Percentiles rank a stretch among this genome's conserved stretches.
Conservation (phyloP, 2,329 filamentous ascomycete genomes). For the Aspergillus sp. region DNA sequence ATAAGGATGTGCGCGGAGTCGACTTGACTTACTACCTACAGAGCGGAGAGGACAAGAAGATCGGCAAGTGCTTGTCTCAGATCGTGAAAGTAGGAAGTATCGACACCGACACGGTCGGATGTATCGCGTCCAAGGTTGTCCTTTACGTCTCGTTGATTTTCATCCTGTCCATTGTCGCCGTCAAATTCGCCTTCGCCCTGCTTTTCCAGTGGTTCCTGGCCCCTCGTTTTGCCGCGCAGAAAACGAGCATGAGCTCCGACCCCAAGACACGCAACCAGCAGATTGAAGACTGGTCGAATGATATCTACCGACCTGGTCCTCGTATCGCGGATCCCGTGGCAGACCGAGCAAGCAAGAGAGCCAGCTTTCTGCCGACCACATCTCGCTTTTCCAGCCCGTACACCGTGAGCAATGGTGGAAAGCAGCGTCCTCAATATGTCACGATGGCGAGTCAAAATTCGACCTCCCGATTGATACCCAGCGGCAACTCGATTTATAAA, state of each 20-base stretch:
- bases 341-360: slow-evolving; percentile 75
- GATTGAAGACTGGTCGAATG: slow-evolving; percentile 97
- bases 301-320: slow-evolving; percentile 89
- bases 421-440: slow-evolving; percentile 63
- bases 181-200: slow-evolving; percentile 85
- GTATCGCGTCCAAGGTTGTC: slow-evolving; percentile 95
- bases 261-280: slow-evolving; percentile 83
- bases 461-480: slow-evolving; percentile 67
- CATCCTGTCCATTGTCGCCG: slow-evolving; percentile 82
- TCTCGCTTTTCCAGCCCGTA: slow-evolving; percentile 93
- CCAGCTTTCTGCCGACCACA: slow-evolving; percentile 87
- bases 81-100: slow-evolving; percentile 95
- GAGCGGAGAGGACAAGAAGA: slow-evolving; percentile 70
- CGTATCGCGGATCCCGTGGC: slow-evolving; percentile 70
- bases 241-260: slow-evolving; percentile 78
- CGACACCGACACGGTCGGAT: slow-evolving; percentile 93
- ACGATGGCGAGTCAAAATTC: slow-evolving; percentile 94
- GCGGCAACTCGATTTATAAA: slow-evolving; percentile 65
- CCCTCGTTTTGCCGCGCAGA: slow-evolving; percentile 77
- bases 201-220: slow-evolving; percentile 97
- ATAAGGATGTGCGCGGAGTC: slow-evolving; percentile 70
- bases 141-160: slow-evolving; percentile 90
- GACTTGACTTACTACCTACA: slow-evolving; percentile 91
- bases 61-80: slow-evolving; percentile 84
- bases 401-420: slow-evolving; percentile 65